Evolutionary conservation across 2,329 filamentous ascomycete species (phyloP).

Genomic region (Ceratocystiopsis brevicomis): DNA sequence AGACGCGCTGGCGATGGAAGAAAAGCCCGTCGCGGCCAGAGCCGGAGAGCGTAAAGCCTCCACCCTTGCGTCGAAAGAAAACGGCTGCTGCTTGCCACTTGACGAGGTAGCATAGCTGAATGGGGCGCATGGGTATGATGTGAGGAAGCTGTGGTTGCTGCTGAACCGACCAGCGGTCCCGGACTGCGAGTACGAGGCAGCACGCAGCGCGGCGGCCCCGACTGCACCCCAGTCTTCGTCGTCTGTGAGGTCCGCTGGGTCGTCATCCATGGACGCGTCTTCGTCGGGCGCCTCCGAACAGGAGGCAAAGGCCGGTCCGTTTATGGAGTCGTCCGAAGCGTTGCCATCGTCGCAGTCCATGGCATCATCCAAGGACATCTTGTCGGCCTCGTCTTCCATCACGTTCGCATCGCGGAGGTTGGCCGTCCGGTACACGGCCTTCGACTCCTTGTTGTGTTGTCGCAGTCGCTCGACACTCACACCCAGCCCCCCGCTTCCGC

Average conservation of each 20-base stretch:
- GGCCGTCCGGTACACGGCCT: conserved; percentile 46
- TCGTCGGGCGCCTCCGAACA: conserved; percentile 59
- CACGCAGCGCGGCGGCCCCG: conserved; percentile 66
- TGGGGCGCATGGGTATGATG: conserved; percentile 29
- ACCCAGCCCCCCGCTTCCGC: conserved; percentile 17
- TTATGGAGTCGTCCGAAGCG: conserved; percentile 49
- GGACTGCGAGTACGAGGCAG: conserved; percentile 40
- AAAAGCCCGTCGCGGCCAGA: conserved; percentile 18
- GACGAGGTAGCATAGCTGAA: conserved; percentile 12
- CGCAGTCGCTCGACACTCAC: conserved; percentile 25
- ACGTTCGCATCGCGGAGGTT: conserved; percentile 48
- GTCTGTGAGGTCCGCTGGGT: conserved; percentile 74
- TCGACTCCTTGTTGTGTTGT: conserved; percentile 39
- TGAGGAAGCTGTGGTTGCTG: conserved; percentile 23
- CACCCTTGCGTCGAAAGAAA: conserved; percentile 30
- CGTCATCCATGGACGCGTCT: conserved; percentile 42
- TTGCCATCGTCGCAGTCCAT: conserved; percentile 37
- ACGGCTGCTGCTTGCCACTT: conserved; percentile 20
- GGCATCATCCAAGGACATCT: conserved; percentile 64
- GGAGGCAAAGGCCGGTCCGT: conserved; percentile 49
- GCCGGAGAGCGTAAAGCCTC: conserved; percentile 20
- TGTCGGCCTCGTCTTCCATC: conserved; percentile 74
- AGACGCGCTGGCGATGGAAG: conserved; percentile 35
- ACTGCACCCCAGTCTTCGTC: conserved; percentile 92
- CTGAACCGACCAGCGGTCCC: conserved; percentile 30